These are phyloP conservation scores for Lentinula edodes DNA, from an alignment of 768 basidiomycete species.

Conservation along the genomic window DNA sequence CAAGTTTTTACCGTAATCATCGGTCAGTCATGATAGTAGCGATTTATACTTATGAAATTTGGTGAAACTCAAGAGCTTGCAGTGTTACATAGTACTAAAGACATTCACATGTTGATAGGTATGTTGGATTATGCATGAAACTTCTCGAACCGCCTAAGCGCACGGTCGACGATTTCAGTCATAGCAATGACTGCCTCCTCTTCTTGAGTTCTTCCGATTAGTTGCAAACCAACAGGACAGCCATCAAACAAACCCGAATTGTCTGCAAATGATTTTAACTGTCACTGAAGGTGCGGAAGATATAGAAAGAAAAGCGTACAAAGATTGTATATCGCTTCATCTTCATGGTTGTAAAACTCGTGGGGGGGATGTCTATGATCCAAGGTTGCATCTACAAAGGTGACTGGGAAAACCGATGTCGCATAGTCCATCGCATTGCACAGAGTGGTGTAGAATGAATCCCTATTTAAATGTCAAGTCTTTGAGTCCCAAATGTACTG, in stretches of 20 bases:
- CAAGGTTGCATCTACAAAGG: slow-evolving; percentile 46
- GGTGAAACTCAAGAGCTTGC: too few species aligned
- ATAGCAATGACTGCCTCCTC: slow-evolving; percentile 72
- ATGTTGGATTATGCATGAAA: background rate
- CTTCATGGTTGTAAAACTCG: slow-evolving; percentile 40
- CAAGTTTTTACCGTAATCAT: background rate
- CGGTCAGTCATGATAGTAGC: background rate
- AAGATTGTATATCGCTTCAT: slow-evolving; percentile 51
- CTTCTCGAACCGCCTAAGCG: slow-evolving; percentile 28
- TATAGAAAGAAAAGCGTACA: slow-evolving; percentile 24
- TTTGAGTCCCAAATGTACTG: background rate
- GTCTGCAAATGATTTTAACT: slow-evolving; percentile 32
- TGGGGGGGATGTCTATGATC: slow-evolving; percentile 43
- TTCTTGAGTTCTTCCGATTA: slow-evolving; percentile 65
- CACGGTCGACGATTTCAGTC: slow-evolving; percentile 58
- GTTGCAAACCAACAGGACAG: slow-evolving; percentile 60
- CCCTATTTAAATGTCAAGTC: slow-evolving; percentile 22
- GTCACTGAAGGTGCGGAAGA: too few species aligned
- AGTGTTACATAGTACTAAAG: too few species aligned
- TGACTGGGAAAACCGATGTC: slow-evolving; percentile 59
- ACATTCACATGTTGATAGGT: too few species aligned
- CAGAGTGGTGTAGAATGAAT: slow-evolving; percentile 47
- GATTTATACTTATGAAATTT: too few species aligned
- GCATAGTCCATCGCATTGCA: slow-evolving; percentile 69
- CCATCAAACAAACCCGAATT: slow-evolving; percentile 48